phyloP scores from a whole-genome alignment of 495 filamentous ascomycete species.

The Penicillium ochrochloron region DNA sequence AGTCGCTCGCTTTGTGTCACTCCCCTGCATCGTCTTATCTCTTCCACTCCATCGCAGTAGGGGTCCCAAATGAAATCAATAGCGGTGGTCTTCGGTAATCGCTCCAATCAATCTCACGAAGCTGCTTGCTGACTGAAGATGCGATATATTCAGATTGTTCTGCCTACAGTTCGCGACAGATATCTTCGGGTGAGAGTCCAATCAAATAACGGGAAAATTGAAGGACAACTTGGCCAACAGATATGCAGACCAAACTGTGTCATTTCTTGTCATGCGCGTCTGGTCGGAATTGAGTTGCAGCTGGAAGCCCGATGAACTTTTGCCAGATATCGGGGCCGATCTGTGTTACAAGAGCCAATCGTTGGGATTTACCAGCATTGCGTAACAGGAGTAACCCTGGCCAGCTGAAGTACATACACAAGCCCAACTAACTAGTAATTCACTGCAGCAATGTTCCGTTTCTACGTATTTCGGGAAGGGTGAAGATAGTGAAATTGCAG shows the following conservation, averaged over 20 bases:
- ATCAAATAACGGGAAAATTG: neutral
- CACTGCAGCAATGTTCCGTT: neutral
- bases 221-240: neutral
- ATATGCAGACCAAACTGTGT: neutral
- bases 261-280: neutral
- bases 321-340: neutral
- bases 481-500: neutral
- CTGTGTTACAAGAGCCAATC: conserved; percentile 1
- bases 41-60: neutral
- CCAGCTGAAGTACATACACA: neutral
- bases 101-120: neutral
- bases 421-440: neutral
- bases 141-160: neutral
- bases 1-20: neutral
- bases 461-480: neutral
- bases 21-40: neutral
- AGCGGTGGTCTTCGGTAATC: no score
- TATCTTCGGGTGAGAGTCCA: neutral
- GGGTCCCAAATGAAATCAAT: no score
- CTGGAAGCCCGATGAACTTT: neutral
- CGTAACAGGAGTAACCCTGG: neutral
- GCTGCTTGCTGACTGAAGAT: neutral
- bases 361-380: neutral
- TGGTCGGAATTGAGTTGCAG: neutral
- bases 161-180: neutral